Conservation (phyloP, 2,329 filamentous ascomycete species). For the Diplodia scrobiculata region DNA sequence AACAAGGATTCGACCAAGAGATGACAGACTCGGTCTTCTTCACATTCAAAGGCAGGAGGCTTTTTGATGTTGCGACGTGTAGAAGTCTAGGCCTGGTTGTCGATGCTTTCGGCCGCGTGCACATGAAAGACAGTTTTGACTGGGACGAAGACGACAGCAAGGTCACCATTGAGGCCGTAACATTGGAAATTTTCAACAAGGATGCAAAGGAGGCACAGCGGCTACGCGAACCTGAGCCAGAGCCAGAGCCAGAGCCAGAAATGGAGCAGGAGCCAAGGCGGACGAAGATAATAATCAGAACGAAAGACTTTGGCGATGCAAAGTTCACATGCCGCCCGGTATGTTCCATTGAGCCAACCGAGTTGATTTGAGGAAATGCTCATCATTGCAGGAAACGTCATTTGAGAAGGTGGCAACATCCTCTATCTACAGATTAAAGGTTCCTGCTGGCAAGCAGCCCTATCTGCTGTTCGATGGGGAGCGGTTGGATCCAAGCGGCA, state of each 20-base stretch:
- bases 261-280: conserved; percentile 31
- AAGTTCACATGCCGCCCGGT: conserved; percentile 54
- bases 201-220: conserved; percentile 48
- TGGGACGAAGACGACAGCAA: conserved; percentile 58
- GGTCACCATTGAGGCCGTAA: conserved; percentile 79
- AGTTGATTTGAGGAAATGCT: conserved; percentile 19
- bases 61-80: conserved; percentile 77
- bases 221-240: conserved; percentile 43
- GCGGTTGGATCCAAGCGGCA: conserved; percentile 40
- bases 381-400: conserved; percentile 31
- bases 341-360: conserved; percentile 34
- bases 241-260: conserved; percentile 30
- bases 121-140: conserved; percentile 47
- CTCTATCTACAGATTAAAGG: conserved; percentile 35
- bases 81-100: conserved; percentile 62
- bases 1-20: conserved; percentile 58
- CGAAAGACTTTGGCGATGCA: conserved; percentile 55
- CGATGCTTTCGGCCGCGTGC: conserved; percentile 46
- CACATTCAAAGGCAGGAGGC: conserved; percentile 71
- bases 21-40: conserved; percentile 65
- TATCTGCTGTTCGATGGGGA: conserved; percentile 45
- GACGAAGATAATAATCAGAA: conserved; percentile 56
- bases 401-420: conserved; percentile 35
- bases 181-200: conserved; percentile 61
- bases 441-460: conserved; percentile 36